Percentiles rank a stretch among this genome's conserved stretches.
Evolutionary conservation across 306 rosid genomes (phyloP).

Genomic region (Chamaecrista fasciculata): DNA sequence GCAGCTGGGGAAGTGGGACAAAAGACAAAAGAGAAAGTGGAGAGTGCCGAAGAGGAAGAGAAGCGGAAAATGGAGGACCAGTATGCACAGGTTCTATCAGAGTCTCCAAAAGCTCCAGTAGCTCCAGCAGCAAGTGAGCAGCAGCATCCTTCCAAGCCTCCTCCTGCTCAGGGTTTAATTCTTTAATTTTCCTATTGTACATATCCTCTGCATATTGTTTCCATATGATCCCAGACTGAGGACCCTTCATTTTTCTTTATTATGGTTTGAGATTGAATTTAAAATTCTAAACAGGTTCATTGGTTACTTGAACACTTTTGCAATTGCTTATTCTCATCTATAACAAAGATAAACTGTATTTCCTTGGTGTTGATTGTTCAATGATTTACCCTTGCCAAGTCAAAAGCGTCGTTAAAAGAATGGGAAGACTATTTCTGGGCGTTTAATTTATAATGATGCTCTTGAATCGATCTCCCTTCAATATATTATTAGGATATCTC

Average conservation of each 20-base stretch:
- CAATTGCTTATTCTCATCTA: slow-evolving; percentile 33
- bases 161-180: slow-evolving; percentile 71
- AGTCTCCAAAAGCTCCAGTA: slow-evolving; percentile 64
- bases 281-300: slow-evolving; percentile 37
- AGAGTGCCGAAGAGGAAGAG: slow-evolving; percentile 61
- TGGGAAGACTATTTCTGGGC: no score
- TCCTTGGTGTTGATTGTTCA: slow-evolving; percentile 7
- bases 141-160: slow-evolving; percentile 44
- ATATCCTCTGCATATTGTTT: slow-evolving; percentile 38
- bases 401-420: no score
- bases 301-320: slow-evolving; percentile 33
- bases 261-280: slow-evolving; percentile 37
- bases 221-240: slow-evolving; percentile 28
- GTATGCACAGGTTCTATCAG: slow-evolving; percentile 60
- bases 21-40: slow-evolving; percentile 81
- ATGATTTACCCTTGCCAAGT: slow-evolving; percentile 14
- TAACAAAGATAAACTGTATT: slow-evolving; percentile 34
- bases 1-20: slow-evolving; percentile 97
- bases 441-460: no score
- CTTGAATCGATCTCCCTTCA: no score
- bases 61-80: slow-evolving; percentile 59
- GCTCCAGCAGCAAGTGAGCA: slow-evolving; percentile 48
- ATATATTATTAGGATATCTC: no score
- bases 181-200: slow-evolving; percentile 49
- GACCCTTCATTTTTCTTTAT: slow-evolving; percentile 15